These are phyloP conservation scores for Sphaerobolus stellatus DNA, from an alignment of 1,284 basidiomycete genomes.

Conservation along the genomic window DNA sequence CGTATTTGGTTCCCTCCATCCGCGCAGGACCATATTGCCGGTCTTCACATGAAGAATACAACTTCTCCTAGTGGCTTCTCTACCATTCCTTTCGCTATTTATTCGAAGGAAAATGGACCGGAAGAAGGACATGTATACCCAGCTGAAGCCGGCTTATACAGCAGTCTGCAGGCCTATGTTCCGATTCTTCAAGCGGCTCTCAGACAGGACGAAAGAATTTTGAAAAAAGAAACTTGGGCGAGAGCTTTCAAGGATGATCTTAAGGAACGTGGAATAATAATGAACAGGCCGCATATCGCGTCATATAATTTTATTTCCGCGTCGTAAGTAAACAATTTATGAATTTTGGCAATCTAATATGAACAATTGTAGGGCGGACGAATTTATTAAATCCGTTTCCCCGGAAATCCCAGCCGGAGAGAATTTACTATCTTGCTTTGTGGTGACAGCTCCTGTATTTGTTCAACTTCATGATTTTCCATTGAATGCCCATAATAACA, in stretches of 20 bases:
- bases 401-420: background rate
- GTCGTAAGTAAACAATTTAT: too few relatives aligned
- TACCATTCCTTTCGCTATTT: background rate
- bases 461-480: background rate
- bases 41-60: too few relatives aligned
- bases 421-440: background rate
- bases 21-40: too few relatives aligned
- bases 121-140: background rate
- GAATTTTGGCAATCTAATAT: too few relatives aligned
- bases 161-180: background rate
- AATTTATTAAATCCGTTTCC: background rate
- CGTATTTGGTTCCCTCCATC: too few relatives aligned
- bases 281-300: too few relatives aligned
- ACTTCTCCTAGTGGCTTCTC: too few relatives aligned
- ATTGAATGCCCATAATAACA: background rate
- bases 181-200: background rate
- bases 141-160: background rate
- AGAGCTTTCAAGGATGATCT: background rate
- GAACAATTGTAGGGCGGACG: too few relatives aligned
- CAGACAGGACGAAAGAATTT: background rate
- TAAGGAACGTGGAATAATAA: background rate
- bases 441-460: background rate
- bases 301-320: too few relatives aligned
- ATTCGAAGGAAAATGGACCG: background rate
- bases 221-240: background rate